Base-by-base conservation (phyloP, 257 asterid genomes). In the Ballota nigra region DNA sequence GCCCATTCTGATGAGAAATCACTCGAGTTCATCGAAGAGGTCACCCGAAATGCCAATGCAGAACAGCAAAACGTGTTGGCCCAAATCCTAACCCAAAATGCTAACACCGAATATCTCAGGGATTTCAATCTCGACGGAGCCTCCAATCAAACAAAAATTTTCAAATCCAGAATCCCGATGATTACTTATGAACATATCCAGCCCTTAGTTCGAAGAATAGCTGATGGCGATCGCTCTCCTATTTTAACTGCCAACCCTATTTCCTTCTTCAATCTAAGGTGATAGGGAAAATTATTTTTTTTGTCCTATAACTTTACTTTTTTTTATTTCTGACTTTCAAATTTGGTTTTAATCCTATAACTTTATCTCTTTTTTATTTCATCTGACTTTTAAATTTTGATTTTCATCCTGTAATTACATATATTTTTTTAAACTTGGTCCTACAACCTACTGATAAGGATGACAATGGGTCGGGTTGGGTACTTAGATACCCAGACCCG, bases 151-250 rank as follows among this genome's bases (percentile, higher is more conserved):
- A 19, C 6, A 13, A 22, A 16, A 6, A 18, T 6, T 5, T 69
- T 69, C 55, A 55, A 56, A 36, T 69, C 74, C 1, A 19, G 20
- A 10, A 6, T 69, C 9, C 74, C 74, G 16, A 22, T 52, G 10
- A 47, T 55, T 12, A 19, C 26, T 0, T 53, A 69, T 40, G 16
- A 69, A 6, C 16, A 69, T 55, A 15, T 69, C 16, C 40, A 34
- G 16, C 69, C 77, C 61, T 47, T 76, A 6, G 55, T 69, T 8
- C 64, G 22, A 23, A 53, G 65, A 69, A 69, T 69, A 62, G 85
- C 80, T 1, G 40, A 77, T 1, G 85, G 85, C 18, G 85, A 81
- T 55, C 68, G 55, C 16, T 81, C 85, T 31, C 83, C n/a, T n/a
- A n/a, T n/a, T n/a, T n/a, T n/a, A n/a, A n/a, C n/a, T n/a, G n/a